Percentiles rank a stretch among this genome's conserved stretches.
These are phyloP conservation scores for Pseudogymnoascus sp. DNA, from an alignment of 2,329 filamentous ascomycete species.

Conservation along the genomic window DNA sequence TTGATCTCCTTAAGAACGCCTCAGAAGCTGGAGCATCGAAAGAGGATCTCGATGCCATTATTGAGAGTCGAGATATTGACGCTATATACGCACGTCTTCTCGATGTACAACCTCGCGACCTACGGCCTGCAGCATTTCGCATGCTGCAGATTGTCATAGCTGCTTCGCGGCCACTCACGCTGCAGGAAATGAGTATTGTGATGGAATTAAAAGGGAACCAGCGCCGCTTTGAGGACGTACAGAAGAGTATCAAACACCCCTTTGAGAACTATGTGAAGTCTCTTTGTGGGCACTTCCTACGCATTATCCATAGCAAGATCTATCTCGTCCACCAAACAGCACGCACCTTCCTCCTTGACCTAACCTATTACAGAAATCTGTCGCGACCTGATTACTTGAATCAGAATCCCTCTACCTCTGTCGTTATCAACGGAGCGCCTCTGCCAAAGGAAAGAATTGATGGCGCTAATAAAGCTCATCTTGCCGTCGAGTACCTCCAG, in stretches of 20 bases:
- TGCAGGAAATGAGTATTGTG: constrained; percentile 14
- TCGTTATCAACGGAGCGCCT: no score
- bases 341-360: constrained; percentile 29
- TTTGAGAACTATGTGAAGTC: neutral
- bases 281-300: constrained; percentile 16
- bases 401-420: no score
- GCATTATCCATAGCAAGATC: constrained; percentile 19
- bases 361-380: no score
- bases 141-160: constrained; percentile 12
- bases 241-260: neutral
- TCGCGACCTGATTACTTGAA: no score
- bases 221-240: neutral
- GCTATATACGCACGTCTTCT: constrained; percentile 10
- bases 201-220: neutral
- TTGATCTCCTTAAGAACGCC: constrained; percentile 4
- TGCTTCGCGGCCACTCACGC: constrained; percentile 12
- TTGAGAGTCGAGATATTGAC: neutral
- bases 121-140: constrained; percentile 9
- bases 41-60: neutral
- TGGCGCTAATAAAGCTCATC: no score
- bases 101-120: constrained; percentile 12
- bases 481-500: no score
- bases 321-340: constrained; percentile 32
- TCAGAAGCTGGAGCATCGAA: neutral
- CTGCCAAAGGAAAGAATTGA: no score